Percentiles rank a stretch among this genome's conserved stretches.
Evolutionary conservation across 345 rosid genomes (phyloP).

Genomic region (Eucalyptus marginata): DNA sequence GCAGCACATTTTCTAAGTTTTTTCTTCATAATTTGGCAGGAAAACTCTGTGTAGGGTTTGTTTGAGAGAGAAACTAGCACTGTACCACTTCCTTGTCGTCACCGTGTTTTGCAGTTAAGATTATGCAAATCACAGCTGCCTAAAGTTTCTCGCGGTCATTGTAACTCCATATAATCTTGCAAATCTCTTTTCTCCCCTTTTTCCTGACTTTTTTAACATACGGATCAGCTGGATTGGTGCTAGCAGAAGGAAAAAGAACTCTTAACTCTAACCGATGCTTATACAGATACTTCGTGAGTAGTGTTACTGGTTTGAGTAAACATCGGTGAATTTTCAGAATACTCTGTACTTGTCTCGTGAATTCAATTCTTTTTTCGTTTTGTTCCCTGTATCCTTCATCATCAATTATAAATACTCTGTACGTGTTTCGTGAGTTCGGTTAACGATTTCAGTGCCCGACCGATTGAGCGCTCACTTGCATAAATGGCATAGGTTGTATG

Average conservation of each 20-base stretch:
- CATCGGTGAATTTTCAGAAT: neutral
- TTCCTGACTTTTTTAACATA: neutral
- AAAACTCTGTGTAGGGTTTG: too few species aligned
- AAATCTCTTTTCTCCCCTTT: neutral
- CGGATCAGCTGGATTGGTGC: neutral
- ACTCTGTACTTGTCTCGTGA: neutral
- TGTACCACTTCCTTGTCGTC: neutral
- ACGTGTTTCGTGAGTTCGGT: neutral
- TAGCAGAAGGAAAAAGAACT: neutral
- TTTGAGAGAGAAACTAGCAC: neutral
- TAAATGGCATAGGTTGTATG: too few species aligned
- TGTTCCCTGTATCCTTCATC: neutral
- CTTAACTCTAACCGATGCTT: neutral
- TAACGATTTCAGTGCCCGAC: neutral
- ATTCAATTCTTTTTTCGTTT: neutral
- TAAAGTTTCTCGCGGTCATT: neutral
- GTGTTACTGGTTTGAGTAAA: neutral
- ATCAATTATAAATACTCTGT: neutral
- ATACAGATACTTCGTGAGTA: neutral
- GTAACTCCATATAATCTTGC: neutral
- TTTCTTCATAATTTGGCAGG: too few species aligned
- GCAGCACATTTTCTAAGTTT: too few species aligned
- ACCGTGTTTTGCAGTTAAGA: neutral
- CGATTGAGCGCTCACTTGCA: neutral
- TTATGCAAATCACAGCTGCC: neutral